A percentile compares a stretch with the other conserved stretches of the same genome.
phyloP scores from a whole-genome alignment of 2,329 filamentous ascomycete genomes.

The Cytospora schulzeri region DNA sequence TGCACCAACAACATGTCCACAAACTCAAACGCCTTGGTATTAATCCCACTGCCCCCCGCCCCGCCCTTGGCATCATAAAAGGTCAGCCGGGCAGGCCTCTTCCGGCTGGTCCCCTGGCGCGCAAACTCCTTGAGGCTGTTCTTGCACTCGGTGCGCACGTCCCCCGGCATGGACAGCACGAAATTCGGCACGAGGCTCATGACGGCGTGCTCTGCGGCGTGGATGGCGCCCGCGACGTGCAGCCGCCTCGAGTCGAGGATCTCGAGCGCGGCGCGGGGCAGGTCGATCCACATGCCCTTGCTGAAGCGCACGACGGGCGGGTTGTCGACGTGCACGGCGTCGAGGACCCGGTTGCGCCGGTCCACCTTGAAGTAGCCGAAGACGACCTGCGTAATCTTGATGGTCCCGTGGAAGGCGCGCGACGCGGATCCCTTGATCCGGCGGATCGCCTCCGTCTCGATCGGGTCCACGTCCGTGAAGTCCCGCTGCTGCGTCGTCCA shows the following conservation, averaged over 20 bases:
- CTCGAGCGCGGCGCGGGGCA: conserved; percentile 76
- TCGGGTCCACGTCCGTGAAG: conserved; percentile 89
- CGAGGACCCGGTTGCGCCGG: conserved; percentile 78
- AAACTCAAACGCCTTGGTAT: conserved; percentile 91
- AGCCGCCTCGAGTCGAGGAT: conserved; percentile 73
- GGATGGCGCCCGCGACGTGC: conserved; percentile 86
- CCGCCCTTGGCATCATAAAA: conserved; percentile 97
- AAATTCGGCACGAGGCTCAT: conserved; percentile 87
- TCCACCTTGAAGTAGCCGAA: conserved; percentile 99
- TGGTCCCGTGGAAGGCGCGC: conserved; percentile 80
- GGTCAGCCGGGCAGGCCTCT: conserved; percentile 83
- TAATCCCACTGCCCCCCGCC: conserved; percentile 79
- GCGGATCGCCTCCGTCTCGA: conserved; percentile 87
- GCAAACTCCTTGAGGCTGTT: conserved; percentile 85
- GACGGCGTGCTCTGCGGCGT: conserved; percentile 91
- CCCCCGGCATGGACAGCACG: conserved; percentile 84
- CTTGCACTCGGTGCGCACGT: conserved; percentile 95
- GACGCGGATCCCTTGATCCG: conserved; percentile 64
- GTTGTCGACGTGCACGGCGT: conserved; percentile 91
- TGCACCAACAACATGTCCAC: conserved; percentile 76
- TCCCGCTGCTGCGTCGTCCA: conserved; percentile 95
- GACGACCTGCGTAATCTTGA: conserved; percentile 84
- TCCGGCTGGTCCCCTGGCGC: conserved; percentile 67
- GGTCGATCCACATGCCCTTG: conserved; percentile 95
- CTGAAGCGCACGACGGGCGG: conserved; percentile 82